Evolutionary conservation across 192 early-diverging fungal species (phyloP).

Genomic region (Paraglomus occultum): DNA sequence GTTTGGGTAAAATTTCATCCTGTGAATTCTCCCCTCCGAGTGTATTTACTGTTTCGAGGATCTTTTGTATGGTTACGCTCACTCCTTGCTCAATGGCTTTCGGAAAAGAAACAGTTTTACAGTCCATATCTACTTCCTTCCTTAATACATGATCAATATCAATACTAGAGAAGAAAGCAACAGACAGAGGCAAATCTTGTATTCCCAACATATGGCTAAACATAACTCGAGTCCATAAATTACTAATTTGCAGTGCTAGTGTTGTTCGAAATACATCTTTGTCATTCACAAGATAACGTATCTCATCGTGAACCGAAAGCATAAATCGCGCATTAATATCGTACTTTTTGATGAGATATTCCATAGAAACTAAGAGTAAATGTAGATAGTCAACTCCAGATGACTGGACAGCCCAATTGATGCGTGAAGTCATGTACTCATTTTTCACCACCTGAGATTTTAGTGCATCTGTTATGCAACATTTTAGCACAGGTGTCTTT

Average conservation of each 20-base stretch:
- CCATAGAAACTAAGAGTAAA: slow-evolving; percentile 83
- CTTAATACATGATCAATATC: slow-evolving; percentile 91
- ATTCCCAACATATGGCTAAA: slow-evolving; percentile 87
- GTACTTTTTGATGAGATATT: slow-evolving; percentile 75
- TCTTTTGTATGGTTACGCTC: slow-evolving; percentile 46
- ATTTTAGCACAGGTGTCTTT: slow-evolving; percentile 83
- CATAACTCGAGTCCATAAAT: slow-evolving; percentile 88
- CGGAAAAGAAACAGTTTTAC: slow-evolving; percentile 81
- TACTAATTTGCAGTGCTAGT: slow-evolving; percentile 85
- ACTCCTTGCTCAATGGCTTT: slow-evolving; percentile 54
- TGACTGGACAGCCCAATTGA: slow-evolving; percentile 98
- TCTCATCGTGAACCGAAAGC: slow-evolving; percentile 93
- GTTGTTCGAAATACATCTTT: slow-evolving; percentile 71
- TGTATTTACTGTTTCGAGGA: slow-evolving; percentile 17
- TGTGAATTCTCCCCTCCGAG: no score
- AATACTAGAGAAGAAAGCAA: slow-evolving; percentile 93
- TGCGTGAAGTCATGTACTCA: slow-evolving; percentile 78
- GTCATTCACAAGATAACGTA: slow-evolving; percentile 82
- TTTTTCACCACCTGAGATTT: slow-evolving; percentile 52
- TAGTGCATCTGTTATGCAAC: slow-evolving; percentile 86
- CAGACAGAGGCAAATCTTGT: slow-evolving; percentile 78
- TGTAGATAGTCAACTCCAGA: slow-evolving; percentile 98
- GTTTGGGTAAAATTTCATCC: no score
- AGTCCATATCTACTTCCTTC: slow-evolving; percentile 86
- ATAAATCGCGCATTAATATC: slow-evolving; percentile 80